Evolutionary conservation across 768 basidiomycete species (phyloP).

Genomic region (Termitomyces sp.): DNA sequence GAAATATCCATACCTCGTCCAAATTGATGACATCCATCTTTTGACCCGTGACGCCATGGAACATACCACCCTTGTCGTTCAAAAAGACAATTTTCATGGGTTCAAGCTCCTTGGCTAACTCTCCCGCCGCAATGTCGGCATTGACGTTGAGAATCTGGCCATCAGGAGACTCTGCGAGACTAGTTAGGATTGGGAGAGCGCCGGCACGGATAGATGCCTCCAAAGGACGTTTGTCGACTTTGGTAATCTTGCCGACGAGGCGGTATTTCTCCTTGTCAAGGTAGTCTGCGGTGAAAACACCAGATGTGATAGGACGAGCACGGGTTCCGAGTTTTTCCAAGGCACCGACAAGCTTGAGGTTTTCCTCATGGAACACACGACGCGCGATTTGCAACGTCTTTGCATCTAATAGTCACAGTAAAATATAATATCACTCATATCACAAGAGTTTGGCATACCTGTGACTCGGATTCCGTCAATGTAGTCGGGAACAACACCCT

Average conservation of each 20-base stretch:
- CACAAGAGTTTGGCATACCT: slow-evolving; percentile 42
- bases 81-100: slow-evolving; percentile 98
- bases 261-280: slow-evolving; percentile 94
- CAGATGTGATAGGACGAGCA: slow-evolving; percentile 95
- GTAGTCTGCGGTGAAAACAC: slow-evolving; percentile 96
- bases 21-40: slow-evolving; percentile 96
- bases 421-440: neutral
- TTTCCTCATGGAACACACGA: slow-evolving; percentile 95
- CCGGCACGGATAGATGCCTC: slow-evolving; percentile 97
- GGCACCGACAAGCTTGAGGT: slow-evolving; percentile 88
- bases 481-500: slow-evolving; percentile 94
- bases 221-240: slow-evolving; percentile 92
- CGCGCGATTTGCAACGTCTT: slow-evolving; percentile 94
- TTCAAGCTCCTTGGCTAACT: slow-evolving; percentile 95
- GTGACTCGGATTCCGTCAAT: slow-evolving; percentile 98
- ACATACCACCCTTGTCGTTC: slow-evolving; percentile 97
- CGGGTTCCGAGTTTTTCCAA: slow-evolving; percentile 94
- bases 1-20: slow-evolving; percentile 65
- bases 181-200: slow-evolving; percentile 92
- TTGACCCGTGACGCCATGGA: slow-evolving; percentile 95
- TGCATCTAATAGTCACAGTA: slow-evolving; percentile 50
- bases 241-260: slow-evolving; percentile 92
- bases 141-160: slow-evolving; percentile 99
- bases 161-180: slow-evolving; percentile 88
- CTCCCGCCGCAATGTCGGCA: slow-evolving; percentile 97